Evolutionary conservation across 768 basidiomycete species (phyloP).

Genomic region (Krasilnikovozyma curviuscula): DNA sequence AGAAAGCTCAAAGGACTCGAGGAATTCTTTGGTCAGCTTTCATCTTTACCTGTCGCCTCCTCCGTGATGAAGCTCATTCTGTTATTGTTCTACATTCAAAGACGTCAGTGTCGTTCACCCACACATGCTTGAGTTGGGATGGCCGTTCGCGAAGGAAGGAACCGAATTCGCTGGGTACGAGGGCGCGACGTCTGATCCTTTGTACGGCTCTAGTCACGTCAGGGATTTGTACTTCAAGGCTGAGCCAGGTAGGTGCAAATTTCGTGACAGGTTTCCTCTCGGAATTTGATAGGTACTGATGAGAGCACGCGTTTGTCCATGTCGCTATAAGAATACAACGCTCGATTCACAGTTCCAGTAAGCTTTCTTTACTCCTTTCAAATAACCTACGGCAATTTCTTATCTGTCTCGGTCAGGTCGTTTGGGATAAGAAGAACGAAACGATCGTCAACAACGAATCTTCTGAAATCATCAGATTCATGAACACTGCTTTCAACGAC

Average conservation of each 20-base stretch:
- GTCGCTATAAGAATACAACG: slow-evolving; percentile 46
- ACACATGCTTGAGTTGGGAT: slow-evolving; percentile 60
- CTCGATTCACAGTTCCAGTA: slow-evolving; percentile 32
- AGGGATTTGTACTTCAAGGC: slow-evolving; percentile 69
- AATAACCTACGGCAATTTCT: not conserved
- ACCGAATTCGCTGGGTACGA: slow-evolving; percentile 34
- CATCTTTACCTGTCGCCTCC: not conserved
- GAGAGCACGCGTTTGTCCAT: too few species aligned
- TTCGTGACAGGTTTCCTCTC: too few species aligned
- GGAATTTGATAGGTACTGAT: too few species aligned
- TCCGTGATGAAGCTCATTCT: not conserved
- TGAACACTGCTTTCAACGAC: slow-evolving; percentile 70
- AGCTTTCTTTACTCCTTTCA: slow-evolving; percentile 11
- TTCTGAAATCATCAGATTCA: slow-evolving; percentile 77
- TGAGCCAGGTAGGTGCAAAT: too few species aligned
- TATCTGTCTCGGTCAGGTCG: slow-evolving; percentile 38
- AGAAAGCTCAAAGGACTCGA: slow-evolving; percentile 85
- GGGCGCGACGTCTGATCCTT: slow-evolving; percentile 5
- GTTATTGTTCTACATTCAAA: slow-evolving; percentile 20
- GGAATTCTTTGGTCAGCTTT: slow-evolving; percentile 48
- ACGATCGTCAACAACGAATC: slow-evolving; percentile 87
- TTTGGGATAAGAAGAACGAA: slow-evolving; percentile 78
- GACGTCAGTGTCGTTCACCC: slow-evolving; percentile 70
- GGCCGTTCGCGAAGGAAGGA: slow-evolving; percentile 73
- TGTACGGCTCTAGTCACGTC: slow-evolving; percentile 34